Conservation (phyloP, 257 asterid species). For the Solanum arcanum region DNA sequence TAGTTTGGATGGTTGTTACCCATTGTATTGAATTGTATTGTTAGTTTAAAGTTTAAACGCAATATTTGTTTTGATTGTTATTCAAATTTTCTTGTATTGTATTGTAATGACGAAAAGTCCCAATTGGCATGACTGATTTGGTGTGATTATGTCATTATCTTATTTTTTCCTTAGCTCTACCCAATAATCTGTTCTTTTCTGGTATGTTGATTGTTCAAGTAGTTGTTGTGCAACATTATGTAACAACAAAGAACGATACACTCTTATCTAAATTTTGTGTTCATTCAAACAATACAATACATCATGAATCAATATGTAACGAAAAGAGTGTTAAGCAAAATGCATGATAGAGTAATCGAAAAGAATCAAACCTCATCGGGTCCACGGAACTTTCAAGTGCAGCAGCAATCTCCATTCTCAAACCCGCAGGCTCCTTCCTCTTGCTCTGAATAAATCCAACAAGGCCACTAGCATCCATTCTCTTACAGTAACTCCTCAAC, state of each 20-base stretch:
- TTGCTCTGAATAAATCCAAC: neutral
- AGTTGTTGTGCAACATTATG: neutral
- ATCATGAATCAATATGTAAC: neutral
- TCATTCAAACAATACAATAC: neutral
- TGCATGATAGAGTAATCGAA: neutral
- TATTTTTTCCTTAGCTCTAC: too few relatives aligned
- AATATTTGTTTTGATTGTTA: neutral
- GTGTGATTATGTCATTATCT: too few relatives aligned
- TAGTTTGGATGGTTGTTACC: neutral
- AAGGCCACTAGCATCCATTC: slow-evolving; percentile 11
- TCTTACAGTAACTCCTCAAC: slow-evolving; percentile 5
- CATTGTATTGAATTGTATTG: neutral
- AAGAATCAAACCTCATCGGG: slow-evolving; percentile 6
- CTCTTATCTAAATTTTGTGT: neutral
- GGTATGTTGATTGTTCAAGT: neutral
- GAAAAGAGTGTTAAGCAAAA: neutral
- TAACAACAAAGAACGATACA: neutral
- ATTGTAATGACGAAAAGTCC: too few relatives aligned
- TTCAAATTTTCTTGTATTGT: neutral
- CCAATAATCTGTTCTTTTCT: neutral
- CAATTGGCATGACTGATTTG: too few relatives aligned
- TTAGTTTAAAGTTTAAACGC: too few relatives aligned
- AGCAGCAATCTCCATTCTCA: slow-evolving; percentile 2
- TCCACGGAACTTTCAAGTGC: slow-evolving; percentile 4
- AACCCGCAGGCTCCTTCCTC: slow-evolving; percentile 1